These are phyloP conservation scores for Boletus rubescentipes DNA, from an alignment of 768 basidiomycete species.

Conservation along the genomic window DNA sequence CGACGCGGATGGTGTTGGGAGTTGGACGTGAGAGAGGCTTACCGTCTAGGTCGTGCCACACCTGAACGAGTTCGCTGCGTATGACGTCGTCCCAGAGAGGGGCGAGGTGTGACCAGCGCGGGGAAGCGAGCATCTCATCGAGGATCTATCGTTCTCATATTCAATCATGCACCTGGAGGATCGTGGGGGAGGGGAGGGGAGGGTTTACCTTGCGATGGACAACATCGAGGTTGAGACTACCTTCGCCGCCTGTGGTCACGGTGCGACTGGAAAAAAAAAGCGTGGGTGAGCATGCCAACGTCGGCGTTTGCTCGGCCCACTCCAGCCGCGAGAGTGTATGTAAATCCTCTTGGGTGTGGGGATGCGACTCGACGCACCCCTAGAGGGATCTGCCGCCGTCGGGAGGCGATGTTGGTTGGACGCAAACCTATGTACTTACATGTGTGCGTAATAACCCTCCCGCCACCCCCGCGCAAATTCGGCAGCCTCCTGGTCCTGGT, in stretches of 20 bases:
- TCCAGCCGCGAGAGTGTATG: no score
- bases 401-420: not conserved
- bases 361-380: no score
- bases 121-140: conserved; percentile 48
- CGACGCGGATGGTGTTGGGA: no score
- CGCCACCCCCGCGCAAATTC: conserved; percentile 61
- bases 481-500: conserved; percentile 7
- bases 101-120: conserved; percentile 53
- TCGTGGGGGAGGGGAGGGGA: no score
- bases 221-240: conserved; percentile 51
- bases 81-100: conserved; percentile 42
- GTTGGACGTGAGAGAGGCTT: not conserved
- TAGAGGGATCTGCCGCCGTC: no score
- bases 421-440: conserved; percentile 25
- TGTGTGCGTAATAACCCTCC: conserved; percentile 39
- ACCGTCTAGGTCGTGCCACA: conserved; percentile 66
- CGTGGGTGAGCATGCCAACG: not conserved
- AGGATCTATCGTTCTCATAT: conserved; percentile 43
- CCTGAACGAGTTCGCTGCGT: conserved; percentile 44
- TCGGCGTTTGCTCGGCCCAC: no score
- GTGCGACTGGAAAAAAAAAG: conserved; percentile 29
- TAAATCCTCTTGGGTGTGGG: no score
- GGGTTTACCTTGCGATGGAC: conserved; percentile 53
- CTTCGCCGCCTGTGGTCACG: conserved; percentile 46
- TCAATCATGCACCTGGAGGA: no score